A percentile compares a stretch with the other conserved stretches of the same genome.
Evolutionary conservation across 1,284 basidiomycete genomes (phyloP).

Genomic region (Ceratorhiza oryzae-sativae): DNA sequence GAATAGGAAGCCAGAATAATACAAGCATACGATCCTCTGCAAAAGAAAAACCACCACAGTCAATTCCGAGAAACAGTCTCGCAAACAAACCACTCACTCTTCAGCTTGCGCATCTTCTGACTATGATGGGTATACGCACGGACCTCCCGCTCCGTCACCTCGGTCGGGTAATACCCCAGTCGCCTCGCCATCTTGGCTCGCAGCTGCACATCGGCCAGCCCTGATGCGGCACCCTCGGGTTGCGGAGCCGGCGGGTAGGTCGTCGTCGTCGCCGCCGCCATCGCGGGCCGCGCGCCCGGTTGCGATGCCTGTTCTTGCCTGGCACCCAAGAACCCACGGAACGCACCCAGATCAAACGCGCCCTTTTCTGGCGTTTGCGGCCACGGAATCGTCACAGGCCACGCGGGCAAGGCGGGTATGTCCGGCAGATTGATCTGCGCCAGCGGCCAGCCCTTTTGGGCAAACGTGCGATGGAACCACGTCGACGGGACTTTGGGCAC

Average conservation of each 20-base stretch:
- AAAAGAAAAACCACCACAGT: slow-evolving; percentile 34
- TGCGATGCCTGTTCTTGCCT: slow-evolving; percentile 39
- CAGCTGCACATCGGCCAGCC: slow-evolving; percentile 42
- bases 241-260: slow-evolving; percentile 30
- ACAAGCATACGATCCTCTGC: slow-evolving; percentile 91
- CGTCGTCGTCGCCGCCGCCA: too few species aligned
- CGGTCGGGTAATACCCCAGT: slow-evolving; percentile 58
- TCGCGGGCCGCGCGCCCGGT: background rate
- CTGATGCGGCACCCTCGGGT: slow-evolving; percentile 42
- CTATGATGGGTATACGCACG: slow-evolving; percentile 68
- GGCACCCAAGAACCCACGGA: slow-evolving; percentile 49
- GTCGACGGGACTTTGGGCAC: slow-evolving; percentile 64
- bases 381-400: slow-evolving; percentile 58
- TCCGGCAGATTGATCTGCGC: slow-evolving; percentile 56
- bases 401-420: slow-evolving; percentile 63
- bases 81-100: slow-evolving; percentile 37
- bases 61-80: slow-evolving; percentile 24
- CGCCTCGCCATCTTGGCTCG: slow-evolving; percentile 47
- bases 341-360: slow-evolving; percentile 49
- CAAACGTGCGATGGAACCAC: slow-evolving; percentile 75
- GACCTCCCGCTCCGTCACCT: slow-evolving; percentile 68
- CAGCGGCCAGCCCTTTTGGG: slow-evolving; percentile 65
- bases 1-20: slow-evolving; percentile 92
- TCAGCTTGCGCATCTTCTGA: slow-evolving; percentile 61
- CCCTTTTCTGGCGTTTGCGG: slow-evolving; percentile 58